Conservation (phyloP, 768 basidiomycete genomes). For the Pulveroboletus frians region DNA sequence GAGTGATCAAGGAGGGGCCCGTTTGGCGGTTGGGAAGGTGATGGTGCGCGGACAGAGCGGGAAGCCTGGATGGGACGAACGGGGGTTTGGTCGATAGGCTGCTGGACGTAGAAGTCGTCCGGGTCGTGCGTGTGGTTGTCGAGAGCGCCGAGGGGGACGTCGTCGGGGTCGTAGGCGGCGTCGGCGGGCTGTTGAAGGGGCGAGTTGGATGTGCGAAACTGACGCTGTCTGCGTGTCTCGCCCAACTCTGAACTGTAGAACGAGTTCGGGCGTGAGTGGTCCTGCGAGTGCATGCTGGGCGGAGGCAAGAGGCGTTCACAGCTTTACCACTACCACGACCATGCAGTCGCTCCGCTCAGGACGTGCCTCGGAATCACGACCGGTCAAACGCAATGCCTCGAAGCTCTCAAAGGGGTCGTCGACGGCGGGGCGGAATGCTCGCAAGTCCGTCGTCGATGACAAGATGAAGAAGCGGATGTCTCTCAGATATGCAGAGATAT, state of each 20-base stretch:
- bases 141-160: conserved; percentile 32
- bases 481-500: conserved; percentile 86
- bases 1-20: conserved; percentile 83
- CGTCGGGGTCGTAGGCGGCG: conserved; percentile 36
- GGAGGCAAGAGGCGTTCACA: conserved; percentile 15
- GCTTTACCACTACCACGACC: conserved; percentile 2
- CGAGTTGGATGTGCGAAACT: conserved; percentile 17
- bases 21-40: conserved; percentile 46
- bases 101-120: conserved; percentile 38
- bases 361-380: conserved; percentile 42
- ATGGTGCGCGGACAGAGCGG: conserved; percentile 60
- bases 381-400: conserved; percentile 29
- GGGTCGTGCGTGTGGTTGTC: conserved; percentile 31
- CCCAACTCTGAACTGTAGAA: conserved; percentile 29
- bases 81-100: conserved; percentile 25
- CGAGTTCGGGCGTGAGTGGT: conserved; percentile 33
- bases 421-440: conserved; percentile 36
- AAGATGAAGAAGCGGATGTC: conserved; percentile 97
- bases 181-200: conserved; percentile 28
- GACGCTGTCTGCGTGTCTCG: conserved; percentile 4
- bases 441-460: conserved; percentile 60
- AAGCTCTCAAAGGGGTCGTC: conserved; percentile 28
- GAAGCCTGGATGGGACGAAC: conserved; percentile 37
- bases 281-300: conserved; percentile 30
- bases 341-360: conserved; percentile 57